Evolutionary conservation across 2,329 filamentous ascomycete genomes (phyloP).

Genomic region (Aureobasidium sp.): DNA sequence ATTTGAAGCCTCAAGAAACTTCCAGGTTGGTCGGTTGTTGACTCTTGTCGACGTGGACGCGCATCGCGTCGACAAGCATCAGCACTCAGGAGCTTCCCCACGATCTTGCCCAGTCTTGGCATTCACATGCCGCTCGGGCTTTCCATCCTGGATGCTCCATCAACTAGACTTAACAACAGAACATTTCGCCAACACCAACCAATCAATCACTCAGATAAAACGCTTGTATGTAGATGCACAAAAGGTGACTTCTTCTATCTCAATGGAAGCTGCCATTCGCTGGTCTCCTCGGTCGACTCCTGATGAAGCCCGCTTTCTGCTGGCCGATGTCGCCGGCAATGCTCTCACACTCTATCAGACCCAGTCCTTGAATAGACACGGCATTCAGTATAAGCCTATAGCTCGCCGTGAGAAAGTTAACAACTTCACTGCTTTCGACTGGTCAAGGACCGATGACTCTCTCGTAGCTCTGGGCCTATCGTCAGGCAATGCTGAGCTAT

Average conservation of each 20-base stretch:
- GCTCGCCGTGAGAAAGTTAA: conserved; percentile 44
- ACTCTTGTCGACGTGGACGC: neutral
- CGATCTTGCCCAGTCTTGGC: neutral
- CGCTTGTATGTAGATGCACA: neutral
- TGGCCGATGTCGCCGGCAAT: conserved; percentile 53
- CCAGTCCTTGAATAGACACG: conserved; percentile 25
- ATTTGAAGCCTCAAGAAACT: neutral
- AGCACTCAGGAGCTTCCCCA: neutral
- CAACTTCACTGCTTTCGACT: conserved; percentile 57
- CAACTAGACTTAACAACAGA: neutral
- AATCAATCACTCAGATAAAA: neutral
- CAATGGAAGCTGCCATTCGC: conserved; percentile 53
- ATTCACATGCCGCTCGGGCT: conserved; percentile 1
- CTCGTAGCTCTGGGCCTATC: conserved; percentile 68
- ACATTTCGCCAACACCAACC: neutral
- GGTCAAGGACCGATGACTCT: conserved; percentile 53
- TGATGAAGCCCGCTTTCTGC: conserved; percentile 48
- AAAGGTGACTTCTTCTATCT: neutral
- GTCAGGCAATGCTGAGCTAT: conserved; percentile 64
- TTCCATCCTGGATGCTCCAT: neutral
- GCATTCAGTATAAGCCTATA: conserved; percentile 45
- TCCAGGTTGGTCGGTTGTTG: neutral
- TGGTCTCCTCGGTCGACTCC: conserved; percentile 53
- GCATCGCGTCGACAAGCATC: neutral
- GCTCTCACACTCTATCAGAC: conserved; percentile 51